Conservation (phyloP, 73 alveolate genomes). For the Paramecium primaurelia region DNA sequence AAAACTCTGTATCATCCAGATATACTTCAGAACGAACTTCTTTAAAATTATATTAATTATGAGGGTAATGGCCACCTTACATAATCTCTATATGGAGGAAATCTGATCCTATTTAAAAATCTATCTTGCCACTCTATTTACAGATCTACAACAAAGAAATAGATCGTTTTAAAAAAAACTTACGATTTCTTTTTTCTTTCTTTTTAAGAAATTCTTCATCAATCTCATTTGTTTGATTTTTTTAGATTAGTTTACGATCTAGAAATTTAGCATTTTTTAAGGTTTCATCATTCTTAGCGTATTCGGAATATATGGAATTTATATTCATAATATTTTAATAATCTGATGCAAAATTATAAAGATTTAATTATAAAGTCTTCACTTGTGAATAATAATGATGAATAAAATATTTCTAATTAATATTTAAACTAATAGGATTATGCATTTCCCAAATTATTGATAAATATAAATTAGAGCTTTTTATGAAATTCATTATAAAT, state of each 20-base stretch:
- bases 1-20: neutral
- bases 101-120: neutral
- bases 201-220: neutral
- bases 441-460: neutral
- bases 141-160: neutral
- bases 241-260: neutral
- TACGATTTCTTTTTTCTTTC: conserved; percentile 12
- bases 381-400: neutral
- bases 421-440: neutral
- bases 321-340: neutral
- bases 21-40: neutral
- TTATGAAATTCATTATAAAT: neutral
- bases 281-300: neutral
- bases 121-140: neutral
- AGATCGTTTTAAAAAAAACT: neutral
- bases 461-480: neutral
- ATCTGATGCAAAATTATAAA: neutral
- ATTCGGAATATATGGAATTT: neutral
- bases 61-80: conserved; percentile 1
- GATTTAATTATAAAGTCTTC: neutral
- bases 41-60: neutral
- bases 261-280: neutral
- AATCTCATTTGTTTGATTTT: neutral
- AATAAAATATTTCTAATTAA: neutral
- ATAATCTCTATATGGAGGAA: neutral